Conservation (phyloP, 768 basidiomycete species). For the Suillus brevipes region DNA sequence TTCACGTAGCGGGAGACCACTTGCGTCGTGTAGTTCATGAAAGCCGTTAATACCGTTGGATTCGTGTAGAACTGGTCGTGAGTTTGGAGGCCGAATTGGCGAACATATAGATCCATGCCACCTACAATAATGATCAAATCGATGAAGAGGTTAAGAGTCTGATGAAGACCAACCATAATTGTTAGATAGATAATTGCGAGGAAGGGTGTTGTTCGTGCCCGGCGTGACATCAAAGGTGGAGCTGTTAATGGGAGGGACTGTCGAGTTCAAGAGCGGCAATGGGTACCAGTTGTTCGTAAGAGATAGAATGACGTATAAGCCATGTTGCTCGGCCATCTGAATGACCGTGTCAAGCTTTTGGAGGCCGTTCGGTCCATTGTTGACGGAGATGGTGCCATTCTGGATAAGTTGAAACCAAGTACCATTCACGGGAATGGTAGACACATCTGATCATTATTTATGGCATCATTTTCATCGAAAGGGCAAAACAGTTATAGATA, state of each 20-base stretch:
- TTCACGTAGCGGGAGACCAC: slow-evolving; percentile 58
- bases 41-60: slow-evolving; percentile 46
- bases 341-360: slow-evolving; percentile 62
- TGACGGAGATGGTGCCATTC: slow-evolving; percentile 57
- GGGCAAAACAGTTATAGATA: slow-evolving; percentile 15
- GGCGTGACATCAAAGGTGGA: slow-evolving; percentile 26
- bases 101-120: slow-evolving; percentile 68
- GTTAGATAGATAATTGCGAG: slow-evolving; percentile 59
- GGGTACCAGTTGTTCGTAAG: slow-evolving; percentile 68
- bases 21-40: slow-evolving; percentile 57
- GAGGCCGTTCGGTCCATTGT: slow-evolving; percentile 60
- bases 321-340: slow-evolving; percentile 52
- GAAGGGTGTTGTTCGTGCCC: slow-evolving; percentile 40
- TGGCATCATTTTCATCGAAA: slow-evolving; percentile 12
- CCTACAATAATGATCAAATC: slow-evolving; percentile 36
- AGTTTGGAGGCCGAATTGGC: slow-evolving; percentile 38
- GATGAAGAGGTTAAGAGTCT: background rate
- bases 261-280: slow-evolving; percentile 23
- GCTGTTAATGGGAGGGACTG: slow-evolving; percentile 3
- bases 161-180: slow-evolving; percentile 48
- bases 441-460: slow-evolving; percentile 43
- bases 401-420: slow-evolving; percentile 63
- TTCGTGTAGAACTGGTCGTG: slow-evolving; percentile 66
- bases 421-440: slow-evolving; percentile 51
- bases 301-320: slow-evolving; percentile 52